A percentile compares a stretch with the other conserved stretches of the same genome.
These are phyloP conservation scores for Coccomyxa sp. DNA, from an alignment of 139 green algal genomes.

Conservation along the genomic window DNA sequence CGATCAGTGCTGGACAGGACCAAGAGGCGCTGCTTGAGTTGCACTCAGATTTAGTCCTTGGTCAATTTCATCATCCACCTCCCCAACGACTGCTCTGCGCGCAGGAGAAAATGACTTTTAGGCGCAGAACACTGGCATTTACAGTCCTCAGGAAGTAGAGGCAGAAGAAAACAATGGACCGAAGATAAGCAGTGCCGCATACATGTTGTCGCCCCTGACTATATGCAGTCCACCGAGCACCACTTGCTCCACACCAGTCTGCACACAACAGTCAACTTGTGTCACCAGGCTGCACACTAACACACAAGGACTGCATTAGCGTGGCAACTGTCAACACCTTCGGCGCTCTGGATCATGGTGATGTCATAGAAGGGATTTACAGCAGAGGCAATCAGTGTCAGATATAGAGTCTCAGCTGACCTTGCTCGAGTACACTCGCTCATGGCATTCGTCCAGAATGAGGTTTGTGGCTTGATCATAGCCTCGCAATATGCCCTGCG, in stretches of 20 bases:
- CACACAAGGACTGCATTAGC: too few species aligned
- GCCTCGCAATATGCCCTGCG: slow-evolving; percentile 76
- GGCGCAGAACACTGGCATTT: not conserved
- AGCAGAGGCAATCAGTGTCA: too few species aligned
- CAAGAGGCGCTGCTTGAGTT: slow-evolving; percentile 70
- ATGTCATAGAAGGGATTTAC: too few species aligned
- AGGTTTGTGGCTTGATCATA: slow-evolving; percentile 96
- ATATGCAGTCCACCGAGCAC: slow-evolving; percentile 82
- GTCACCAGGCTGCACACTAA: too few species aligned
- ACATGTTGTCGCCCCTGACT: slow-evolving; percentile 96
- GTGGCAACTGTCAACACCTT: not conserved
- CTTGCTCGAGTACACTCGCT: slow-evolving; percentile 87
- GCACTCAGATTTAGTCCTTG: slow-evolving; percentile 56
- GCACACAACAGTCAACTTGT: slow-evolving; percentile 6
- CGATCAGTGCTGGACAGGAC: slow-evolving; percentile 67
- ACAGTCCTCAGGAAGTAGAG: not conserved
- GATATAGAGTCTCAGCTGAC: slow-evolving; percentile 3
- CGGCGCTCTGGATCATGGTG: not conserved
- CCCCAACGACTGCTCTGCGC: slow-evolving; percentile 86
- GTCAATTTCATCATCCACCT: slow-evolving; percentile 90
- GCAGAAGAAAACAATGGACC: not conserved
- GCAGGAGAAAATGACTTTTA: not conserved
- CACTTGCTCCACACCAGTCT: slow-evolving; percentile 83
- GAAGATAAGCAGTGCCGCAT: slow-evolving; percentile 11
- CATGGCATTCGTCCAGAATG: slow-evolving; percentile 87